Conservation (phyloP, 805 yeast species). For the Candida maris region DNA sequence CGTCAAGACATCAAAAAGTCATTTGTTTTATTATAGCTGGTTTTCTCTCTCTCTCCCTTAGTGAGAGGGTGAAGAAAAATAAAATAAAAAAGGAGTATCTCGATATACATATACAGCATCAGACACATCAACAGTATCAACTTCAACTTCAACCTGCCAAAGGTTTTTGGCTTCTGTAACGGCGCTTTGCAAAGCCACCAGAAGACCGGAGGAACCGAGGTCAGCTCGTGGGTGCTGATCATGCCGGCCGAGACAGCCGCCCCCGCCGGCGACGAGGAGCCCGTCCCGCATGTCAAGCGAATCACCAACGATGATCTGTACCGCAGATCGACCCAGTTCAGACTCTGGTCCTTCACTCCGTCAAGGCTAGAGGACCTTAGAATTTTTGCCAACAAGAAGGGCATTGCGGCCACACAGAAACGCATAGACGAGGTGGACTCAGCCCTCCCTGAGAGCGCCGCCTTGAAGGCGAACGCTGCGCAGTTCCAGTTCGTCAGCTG, state of each 20-base stretch:
- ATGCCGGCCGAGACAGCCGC: neutral
- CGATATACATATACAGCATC: too few relatives aligned
- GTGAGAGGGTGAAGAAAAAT: too few relatives aligned
- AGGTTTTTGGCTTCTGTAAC: too few relatives aligned
- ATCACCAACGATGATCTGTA: slow-evolving; percentile 82
- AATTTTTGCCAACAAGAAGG: slow-evolving; percentile 50
- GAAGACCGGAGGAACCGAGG: neutral
- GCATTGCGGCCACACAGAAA: slow-evolving; percentile 36
- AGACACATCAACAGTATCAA: too few relatives aligned
- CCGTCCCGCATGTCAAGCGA: slow-evolving; percentile 21
- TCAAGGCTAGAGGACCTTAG: slow-evolving; percentile 52
- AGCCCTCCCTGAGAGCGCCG: slow-evolving; percentile 15
- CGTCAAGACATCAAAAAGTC: slow-evolving; percentile 17
- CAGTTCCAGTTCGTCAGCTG: slow-evolving; percentile 44
- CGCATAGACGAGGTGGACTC: slow-evolving; percentile 19
- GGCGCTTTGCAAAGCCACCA: too few relatives aligned
- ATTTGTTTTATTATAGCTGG: slow-evolving; percentile 5
- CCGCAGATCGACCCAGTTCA: slow-evolving; percentile 80
- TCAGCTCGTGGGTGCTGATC: neutral
- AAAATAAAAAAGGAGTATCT: too few relatives aligned
- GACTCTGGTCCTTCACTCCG: slow-evolving; percentile 77
- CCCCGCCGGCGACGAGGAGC: neutral
- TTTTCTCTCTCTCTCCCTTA: too few relatives aligned
- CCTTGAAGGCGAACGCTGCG: slow-evolving; percentile 17
- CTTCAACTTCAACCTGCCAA: too few relatives aligned